These are phyloP conservation scores for Brassica balearica DNA, from an alignment of 441 rosid genomes.

Conservation along the genomic window DNA sequence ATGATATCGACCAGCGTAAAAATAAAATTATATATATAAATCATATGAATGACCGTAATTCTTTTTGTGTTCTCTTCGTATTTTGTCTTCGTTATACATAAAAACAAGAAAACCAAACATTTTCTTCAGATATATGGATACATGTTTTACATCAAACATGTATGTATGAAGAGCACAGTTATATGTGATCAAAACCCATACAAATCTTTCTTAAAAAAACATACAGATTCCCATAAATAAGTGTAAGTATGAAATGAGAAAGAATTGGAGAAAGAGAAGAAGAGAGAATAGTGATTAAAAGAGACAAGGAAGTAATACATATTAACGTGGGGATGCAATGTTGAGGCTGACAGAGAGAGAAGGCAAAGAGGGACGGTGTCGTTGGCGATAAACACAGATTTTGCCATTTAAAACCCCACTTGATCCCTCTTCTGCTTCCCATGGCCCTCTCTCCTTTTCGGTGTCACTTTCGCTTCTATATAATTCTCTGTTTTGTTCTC, in stretches of 20 bases:
- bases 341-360: conserved; percentile 44
- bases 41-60: not conserved
- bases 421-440: conserved; percentile 42
- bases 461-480: conserved; percentile 36
- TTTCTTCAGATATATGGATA: not conserved
- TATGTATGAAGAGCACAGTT: not conserved
- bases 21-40: not conserved
- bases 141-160: not conserved
- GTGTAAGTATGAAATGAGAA: too few species aligned
- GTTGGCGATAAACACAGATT: conserved; percentile 45
- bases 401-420: conserved; percentile 47
- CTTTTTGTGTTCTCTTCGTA: not conserved
- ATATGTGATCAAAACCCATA: conserved; percentile 1
- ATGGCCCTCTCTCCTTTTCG: conserved; percentile 39
- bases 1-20: conserved; percentile 29
- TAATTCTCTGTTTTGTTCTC: conserved; percentile 30
- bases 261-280: not conserved
- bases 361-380: conserved; percentile 45
- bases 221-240: too few species aligned
- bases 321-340: conserved; percentile 47
- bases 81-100: not conserved
- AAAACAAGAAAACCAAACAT: not conserved
- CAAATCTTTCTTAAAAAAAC: not conserved
- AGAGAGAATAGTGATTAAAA: conserved; percentile 23
- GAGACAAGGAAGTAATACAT: conserved; percentile 41